phyloP scores from a whole-genome alignment of 225 moss, liverwort and hornwort genomes.

The Marchantia polymorpha region DNA sequence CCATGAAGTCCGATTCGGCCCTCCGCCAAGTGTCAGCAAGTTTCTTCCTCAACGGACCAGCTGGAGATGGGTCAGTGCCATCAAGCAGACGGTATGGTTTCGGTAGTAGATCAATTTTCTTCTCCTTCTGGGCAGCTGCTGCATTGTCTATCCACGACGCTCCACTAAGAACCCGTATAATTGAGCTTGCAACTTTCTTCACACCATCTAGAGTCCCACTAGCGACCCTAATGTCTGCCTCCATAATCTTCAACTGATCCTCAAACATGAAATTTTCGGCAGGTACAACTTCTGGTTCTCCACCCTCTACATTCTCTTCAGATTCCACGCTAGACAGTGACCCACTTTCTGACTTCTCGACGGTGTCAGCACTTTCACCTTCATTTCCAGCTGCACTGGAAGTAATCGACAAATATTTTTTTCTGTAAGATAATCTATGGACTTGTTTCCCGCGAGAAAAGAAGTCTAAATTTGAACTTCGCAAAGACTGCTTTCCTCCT shows the following conservation, averaged over 20 bases:
- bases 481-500: not conserved
- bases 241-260: constrained; percentile 24
- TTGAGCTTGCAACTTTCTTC: constrained; percentile 40
- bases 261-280: constrained; percentile 10
- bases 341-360: not conserved
- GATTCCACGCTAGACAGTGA: not conserved
- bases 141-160: constrained; percentile 41
- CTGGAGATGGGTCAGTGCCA: constrained; percentile 54
- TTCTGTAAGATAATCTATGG: constrained; percentile 2
- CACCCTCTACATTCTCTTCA: not conserved
- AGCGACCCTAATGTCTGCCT: constrained; percentile 51
- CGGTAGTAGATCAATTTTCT: constrained; percentile 41
- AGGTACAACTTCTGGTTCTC: not conserved
- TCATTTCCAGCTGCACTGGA: constrained; percentile 20
- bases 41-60: constrained; percentile 55
- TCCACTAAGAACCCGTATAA: constrained; percentile 54
- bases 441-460: constrained; percentile 12
- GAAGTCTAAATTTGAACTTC: constrained; percentile 4
- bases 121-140: constrained; percentile 32
- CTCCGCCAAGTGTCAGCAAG: constrained; percentile 66
- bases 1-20: constrained; percentile 87
- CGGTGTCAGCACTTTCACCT: constrained; percentile 12
- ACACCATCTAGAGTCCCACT: constrained; percentile 38
- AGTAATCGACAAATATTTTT: constrained; percentile 21
- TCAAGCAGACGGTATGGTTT: constrained; percentile 62